A percentile compares a stretch with the other conserved stretches of the same genome.
phyloP scores from a whole-genome alignment of 208 protist species.

The Crithidia bombi region DNA sequence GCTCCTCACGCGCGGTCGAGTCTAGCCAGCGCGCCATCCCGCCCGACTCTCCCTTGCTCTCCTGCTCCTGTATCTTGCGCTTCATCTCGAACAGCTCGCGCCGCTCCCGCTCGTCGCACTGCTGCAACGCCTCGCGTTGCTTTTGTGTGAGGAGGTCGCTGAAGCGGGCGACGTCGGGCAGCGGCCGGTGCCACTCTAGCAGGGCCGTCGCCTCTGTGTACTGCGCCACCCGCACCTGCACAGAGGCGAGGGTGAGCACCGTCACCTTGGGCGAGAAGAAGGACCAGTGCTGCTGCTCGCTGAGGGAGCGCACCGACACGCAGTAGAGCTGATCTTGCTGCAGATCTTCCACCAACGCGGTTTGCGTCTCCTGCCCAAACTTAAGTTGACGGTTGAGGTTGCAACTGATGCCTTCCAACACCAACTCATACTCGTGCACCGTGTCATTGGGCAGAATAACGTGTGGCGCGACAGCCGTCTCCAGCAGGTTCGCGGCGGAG shows the following conservation, averaged over 20 bases:
- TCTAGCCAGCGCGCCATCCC: constrained; percentile 47
- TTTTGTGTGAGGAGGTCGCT: constrained; percentile 49
- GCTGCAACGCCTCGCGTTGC: constrained; percentile 60
- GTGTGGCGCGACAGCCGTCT: constrained; percentile 18
- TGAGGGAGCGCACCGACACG: constrained; percentile 79
- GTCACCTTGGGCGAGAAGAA: constrained; percentile 77
- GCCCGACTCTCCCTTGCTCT: constrained; percentile 51
- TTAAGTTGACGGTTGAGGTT: constrained; percentile 50
- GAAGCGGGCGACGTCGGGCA: constrained; percentile 54
- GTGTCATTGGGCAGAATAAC: constrained; percentile 79
- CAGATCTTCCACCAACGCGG: constrained; percentile 59
- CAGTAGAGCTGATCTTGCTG: constrained; percentile 84
- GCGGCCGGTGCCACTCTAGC: constrained; percentile 70
- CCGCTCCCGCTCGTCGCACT: constrained; percentile 79
- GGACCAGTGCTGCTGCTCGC: constrained; percentile 84
- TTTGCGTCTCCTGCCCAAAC: constrained; percentile 60
- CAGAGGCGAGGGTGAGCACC: constrained; percentile 78
- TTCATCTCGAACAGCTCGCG: constrained; percentile 87
- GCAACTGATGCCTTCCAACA: constrained; percentile 72
- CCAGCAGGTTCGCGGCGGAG: not conserved
- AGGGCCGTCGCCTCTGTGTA: constrained; percentile 72
- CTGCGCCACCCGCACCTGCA: constrained; percentile 61
- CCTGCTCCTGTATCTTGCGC: constrained; percentile 77
- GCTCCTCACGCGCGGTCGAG: constrained; percentile 61
- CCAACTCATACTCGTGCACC: constrained; percentile 79